Evolutionary conservation across 2,329 filamentous ascomycete species (phyloP), one percentile per base, ranked within the genome.

Genomic region (Hypoxylon sp.): DNA sequence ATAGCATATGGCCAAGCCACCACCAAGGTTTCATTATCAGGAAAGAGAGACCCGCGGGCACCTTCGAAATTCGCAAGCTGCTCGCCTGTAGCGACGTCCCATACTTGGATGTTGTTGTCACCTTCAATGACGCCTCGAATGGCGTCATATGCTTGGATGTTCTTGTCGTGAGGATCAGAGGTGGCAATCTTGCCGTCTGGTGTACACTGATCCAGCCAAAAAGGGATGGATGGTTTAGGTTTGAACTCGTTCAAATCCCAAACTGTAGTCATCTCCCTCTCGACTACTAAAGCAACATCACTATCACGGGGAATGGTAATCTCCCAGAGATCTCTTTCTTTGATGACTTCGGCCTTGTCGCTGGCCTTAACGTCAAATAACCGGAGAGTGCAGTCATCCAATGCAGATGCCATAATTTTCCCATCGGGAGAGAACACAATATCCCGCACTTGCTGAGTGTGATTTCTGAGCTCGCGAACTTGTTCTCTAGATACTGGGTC

Each of bases 401-500:
- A 61, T 32, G 20, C 26, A 6, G 16, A 28, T 2, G 48, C 36
- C 11, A 52, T 5, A 2, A 14, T 14, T 28, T 45, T 38, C 20
- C 48, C 38, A n/a, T 46, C 8, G 7, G 56, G 36, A 46, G 49
- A 59, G 16, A 59, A 45, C 18, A n/a, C 48, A 24, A 38, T 24
- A 16, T 38, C 16, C n/a, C n/a, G n/a, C n/a, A n/a, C n/a, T n/a
- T n/a, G n/a, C n/a, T n/a, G n/a, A n/a, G 8, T 18, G 18, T 38
- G 5, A 22, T 12, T 9, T 12, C 28, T 11, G 1, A 46, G 28
- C 46, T 18, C 5, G 40, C 20, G 18, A 38, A 46, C 28, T 38
- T 46, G 7, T 18, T 45, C 28, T 22, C 56, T 38, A 16, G 46
- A 42, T 3, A 22, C 24, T 26, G 22, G 14, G 18, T 36, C 45